Evolutionary conservation across 805 yeast species (phyloP), one percentile per base, ranked within the genome.

Genomic region (Wickerhamomyces ciferrii): DNA sequence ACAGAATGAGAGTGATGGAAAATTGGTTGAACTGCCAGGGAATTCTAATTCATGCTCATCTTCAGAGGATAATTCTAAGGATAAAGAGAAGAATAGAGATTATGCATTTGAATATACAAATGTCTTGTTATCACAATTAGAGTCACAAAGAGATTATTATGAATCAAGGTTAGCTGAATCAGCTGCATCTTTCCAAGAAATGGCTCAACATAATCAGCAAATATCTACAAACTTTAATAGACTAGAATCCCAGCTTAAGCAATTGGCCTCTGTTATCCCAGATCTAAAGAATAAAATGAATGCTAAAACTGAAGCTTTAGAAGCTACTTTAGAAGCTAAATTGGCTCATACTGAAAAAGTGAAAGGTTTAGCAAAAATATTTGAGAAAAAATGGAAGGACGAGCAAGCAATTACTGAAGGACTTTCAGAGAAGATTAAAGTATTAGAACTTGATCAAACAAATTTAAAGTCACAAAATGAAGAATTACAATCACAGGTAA

Each of bases 1-100:
- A 4, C 88, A 90, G 50, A 89, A 87, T 63, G 91, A 87, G 61
- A 74, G 84, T 0, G 97, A 90, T 61, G 97, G 97, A 0, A 91
- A 91, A 55, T 65, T 91, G 29, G 96, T 90, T 3, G 97, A 90
- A 61, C 70, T 89, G 14, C 51, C 53, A 11, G 47, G 51, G 1
- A 39, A 48, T 4, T 39, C 54, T 6, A 44, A 54, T 4, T 29
- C 47, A 13, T 41, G 43, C 21, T 29, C 39, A n/a, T 42, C 38
- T 1, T 15, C 37, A 7, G 47, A 48, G 9, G 5, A 45, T 2
- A 53, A 60, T 1, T 15, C 37, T 5, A 46, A 48, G 9, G 5
- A 45, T 2, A 53, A 60, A 53, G 68, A 70, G 54, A 66, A 76
- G 60, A 70, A 77, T 69, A 43, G 87, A 71, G 65, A 84, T 68